A percentile compares a stretch with the other conserved stretches of the same genome.
Evolutionary conservation across 768 basidiomycete genomes (phyloP).

Genomic region (Rhizopogon vesiculosus): DNA sequence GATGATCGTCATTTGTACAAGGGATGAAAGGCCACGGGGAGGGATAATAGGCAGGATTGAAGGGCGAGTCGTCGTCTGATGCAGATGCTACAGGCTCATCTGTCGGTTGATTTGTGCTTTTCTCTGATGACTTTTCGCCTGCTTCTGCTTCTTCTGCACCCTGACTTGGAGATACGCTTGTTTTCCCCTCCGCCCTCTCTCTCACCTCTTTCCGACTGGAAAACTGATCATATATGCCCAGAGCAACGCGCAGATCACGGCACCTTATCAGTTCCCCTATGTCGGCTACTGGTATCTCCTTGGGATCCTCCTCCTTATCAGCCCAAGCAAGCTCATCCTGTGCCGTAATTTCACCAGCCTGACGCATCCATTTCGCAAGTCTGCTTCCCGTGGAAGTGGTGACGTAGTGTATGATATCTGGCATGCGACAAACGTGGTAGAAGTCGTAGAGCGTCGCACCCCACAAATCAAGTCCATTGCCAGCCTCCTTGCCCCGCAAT

Average conservation of each 20-base stretch:
- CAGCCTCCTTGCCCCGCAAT: constrained; percentile 12
- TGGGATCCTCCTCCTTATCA: constrained; percentile 17
- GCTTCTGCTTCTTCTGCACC: neutral
- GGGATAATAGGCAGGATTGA: constrained; percentile 33
- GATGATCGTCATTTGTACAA: constrained; percentile 21
- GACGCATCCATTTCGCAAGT: constrained; percentile 7
- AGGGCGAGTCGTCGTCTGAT: constrained; percentile 15
- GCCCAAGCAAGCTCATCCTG: constrained; percentile 17
- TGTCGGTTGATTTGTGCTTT: neutral
- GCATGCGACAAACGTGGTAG: constrained; percentile 7
- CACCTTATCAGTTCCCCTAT: constrained; percentile 12
- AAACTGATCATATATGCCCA: neutral
- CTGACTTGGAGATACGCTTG: neutral
- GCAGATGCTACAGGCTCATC: neutral
- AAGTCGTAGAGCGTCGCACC: constrained; percentile 24
- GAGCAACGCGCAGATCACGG: constrained; percentile 5
- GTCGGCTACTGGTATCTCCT: constrained; percentile 9
- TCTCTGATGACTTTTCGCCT: neutral
- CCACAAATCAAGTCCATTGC: constrained; percentile 18
- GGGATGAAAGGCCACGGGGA: constrained; percentile 37
- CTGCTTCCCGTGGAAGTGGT: constrained; percentile 17
- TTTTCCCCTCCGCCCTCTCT: neutral
- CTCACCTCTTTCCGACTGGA: constrained; percentile 2
- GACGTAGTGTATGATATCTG: neutral
- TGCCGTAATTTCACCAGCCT: constrained; percentile 10